A percentile compares a stretch with the other conserved stretches of the same genome.
Evolutionary conservation across 179 eudicot species (phyloP).

Genomic region (Silene coronaria): DNA sequence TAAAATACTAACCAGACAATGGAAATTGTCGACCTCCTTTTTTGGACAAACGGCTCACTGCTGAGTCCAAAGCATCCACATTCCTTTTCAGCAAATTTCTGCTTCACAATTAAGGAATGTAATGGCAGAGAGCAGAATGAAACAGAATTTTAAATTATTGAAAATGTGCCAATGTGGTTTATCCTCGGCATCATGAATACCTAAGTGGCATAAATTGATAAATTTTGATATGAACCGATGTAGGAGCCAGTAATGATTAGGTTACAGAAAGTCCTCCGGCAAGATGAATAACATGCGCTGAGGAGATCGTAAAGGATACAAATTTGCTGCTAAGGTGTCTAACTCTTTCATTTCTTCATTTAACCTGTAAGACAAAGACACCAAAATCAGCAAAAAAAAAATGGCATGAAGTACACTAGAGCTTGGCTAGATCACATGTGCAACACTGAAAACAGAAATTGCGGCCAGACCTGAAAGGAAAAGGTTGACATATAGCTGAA

Average conservation of each 20-base stretch:
- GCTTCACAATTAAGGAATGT: conserved; percentile 37
- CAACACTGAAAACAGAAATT: too few species aligned
- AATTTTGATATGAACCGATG: too few species aligned
- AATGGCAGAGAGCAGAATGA: background rate
- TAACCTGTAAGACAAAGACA: conserved; percentile 44
- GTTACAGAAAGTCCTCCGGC: too few species aligned
- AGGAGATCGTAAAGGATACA: conserved; percentile 61
- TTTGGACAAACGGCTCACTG: conserved; percentile 51
- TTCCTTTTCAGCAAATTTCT: conserved; percentile 63
- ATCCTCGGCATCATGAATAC: background rate
- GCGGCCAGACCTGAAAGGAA: too few species aligned
- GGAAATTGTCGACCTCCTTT: conserved; percentile 40
- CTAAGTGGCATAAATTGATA: background rate
- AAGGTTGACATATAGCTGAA: background rate
- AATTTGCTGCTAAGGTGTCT: conserved; percentile 55
- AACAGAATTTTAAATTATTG: background rate
- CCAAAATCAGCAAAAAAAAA: background rate
- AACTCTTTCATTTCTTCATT: conserved; percentile 86
- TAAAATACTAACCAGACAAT: background rate
- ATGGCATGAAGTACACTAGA: background rate
- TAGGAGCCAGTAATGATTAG: too few species aligned
- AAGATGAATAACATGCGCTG: too few species aligned
- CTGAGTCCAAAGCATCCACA: conserved; percentile 74
- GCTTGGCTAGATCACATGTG: too few species aligned
- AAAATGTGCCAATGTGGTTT: background rate